Evolutionary conservation across 495 filamentous ascomycete species (phyloP), one percentile per base, ranked within the genome.

Genomic region (Letharia columbiana): DNA sequence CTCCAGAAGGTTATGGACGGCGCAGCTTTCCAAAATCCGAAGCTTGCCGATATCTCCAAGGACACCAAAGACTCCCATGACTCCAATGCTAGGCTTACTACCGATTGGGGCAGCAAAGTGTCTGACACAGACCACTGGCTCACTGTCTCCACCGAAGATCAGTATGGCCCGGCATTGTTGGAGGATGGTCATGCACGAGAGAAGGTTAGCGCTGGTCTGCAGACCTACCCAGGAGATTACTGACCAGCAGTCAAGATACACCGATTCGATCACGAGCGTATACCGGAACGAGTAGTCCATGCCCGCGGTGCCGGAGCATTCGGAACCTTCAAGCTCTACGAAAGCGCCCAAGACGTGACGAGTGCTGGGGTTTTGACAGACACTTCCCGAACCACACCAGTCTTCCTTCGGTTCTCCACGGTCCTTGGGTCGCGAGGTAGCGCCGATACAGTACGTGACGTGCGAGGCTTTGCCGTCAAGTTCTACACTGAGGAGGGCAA

Each of bases 271-370:
- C 90, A 94, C 69, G 91, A 96, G 74, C 84, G 91, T 62, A 93
- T 94, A 62, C 91, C 91, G 4, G 91, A 95, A 76, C 82, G 92
- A 61, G 91, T 95, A 18, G 91, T 96, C 8, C 92, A 96, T 72
- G 92, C 92, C 39, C 88, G 91, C 42, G 92, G 91, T 31, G 78
- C 84, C 18, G 92, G 86, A 47, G 91, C 92, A 23, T 95, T 94
- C 70, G 92, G 92, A 17, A 91, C 83, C 40, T 96, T 95, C 78
- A 88, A 80, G 63, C 76, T 96, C 3, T 81, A 82, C 64, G 81
- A 93, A 75, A 87, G 86, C 68, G 84, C 85, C 50, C 77, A 80
- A 56, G 88, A 93, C 61, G 80, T 93, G 11, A 89, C 88, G 8
- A 78, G 74, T 6, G 91, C 92, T 0, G 84, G 84, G 3, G 80